These are phyloP conservation scores for Fusarium liriodendri DNA, from an alignment of 2,329 filamentous ascomycete genomes.

Conservation along the genomic window DNA sequence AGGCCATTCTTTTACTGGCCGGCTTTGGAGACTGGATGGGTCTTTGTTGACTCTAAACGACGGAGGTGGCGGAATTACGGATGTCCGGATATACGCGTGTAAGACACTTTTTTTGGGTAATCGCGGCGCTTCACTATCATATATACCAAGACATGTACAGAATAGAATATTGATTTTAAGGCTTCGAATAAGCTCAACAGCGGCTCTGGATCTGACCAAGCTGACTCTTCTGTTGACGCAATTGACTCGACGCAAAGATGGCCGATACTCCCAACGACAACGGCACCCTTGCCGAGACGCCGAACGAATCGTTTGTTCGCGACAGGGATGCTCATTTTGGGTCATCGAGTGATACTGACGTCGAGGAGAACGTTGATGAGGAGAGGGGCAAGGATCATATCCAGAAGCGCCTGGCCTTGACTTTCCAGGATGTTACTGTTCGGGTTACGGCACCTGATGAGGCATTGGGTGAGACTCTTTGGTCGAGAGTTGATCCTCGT, in stretches of 20 bases:
- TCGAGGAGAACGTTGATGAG: constrained; percentile 26
- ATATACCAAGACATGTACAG: constrained; percentile 3
- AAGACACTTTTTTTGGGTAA: background rate
- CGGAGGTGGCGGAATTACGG: constrained; percentile 2
- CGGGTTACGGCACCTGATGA: constrained; percentile 30
- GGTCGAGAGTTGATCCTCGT: constrained; percentile 36
- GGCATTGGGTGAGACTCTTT: constrained; percentile 39
- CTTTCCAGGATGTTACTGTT: constrained; percentile 35
- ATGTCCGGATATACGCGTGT: constrained; percentile 6
- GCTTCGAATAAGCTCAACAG: background rate
- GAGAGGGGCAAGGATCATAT: constrained; percentile 31
- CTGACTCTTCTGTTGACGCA: background rate
- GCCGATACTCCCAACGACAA: constrained; percentile 6
- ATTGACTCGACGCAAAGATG: constrained; percentile 3
- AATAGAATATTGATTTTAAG: background rate
- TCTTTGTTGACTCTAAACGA: background rate
- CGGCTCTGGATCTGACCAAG: background rate
- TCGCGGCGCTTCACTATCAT: background rate
- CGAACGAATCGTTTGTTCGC: background rate
- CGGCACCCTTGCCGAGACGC: background rate
- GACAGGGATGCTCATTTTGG: constrained; percentile 11
- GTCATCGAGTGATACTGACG: constrained; percentile 35
- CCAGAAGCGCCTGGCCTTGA: constrained; percentile 35
- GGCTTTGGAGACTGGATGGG: constrained; percentile 13
- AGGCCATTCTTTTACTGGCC: background rate